Evolutionary conservation across 306 rosid genomes (phyloP).

Genomic region (Ochetophila trinervis): DNA sequence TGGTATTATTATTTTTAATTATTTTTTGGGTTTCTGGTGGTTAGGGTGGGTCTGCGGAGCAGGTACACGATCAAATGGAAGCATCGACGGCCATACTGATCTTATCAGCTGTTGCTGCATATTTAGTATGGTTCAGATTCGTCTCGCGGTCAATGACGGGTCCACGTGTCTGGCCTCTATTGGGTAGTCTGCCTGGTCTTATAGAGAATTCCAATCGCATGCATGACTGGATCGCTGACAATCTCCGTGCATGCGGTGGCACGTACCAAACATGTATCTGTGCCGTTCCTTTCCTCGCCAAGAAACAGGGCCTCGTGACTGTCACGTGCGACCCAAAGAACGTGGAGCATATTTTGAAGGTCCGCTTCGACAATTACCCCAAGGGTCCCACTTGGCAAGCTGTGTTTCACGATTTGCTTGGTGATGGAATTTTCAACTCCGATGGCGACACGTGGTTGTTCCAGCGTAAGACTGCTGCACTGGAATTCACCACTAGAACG

Average conservation of each 20-base stretch:
- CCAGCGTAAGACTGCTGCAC: constrained; percentile 89
- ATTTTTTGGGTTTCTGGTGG: no score
- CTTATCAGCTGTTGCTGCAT: constrained; percentile 48
- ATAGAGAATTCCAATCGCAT: constrained; percentile 55
- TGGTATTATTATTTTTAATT: no score
- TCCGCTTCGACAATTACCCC: constrained; percentile 84
- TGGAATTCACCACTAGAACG: constrained; percentile 86
- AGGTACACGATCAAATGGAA: constrained; percentile 45
- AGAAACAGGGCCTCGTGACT: constrained; percentile 68
- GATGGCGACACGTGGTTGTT: constrained; percentile 89
- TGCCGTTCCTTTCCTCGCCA: constrained; percentile 63
- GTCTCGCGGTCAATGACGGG: constrained; percentile 50
- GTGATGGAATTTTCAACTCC: constrained; percentile 82
- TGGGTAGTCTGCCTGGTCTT: constrained; percentile 83
- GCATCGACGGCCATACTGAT: constrained; percentile 43
- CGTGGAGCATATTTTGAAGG: constrained; percentile 75
- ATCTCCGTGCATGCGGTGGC: constrained; percentile 73
- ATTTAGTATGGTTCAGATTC: constrained; percentile 61
- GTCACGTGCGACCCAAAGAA: constrained; percentile 94
- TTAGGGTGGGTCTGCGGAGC: no score
- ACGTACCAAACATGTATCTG: constrained; percentile 86
- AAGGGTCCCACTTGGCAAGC: constrained; percentile 91
- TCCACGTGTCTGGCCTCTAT: constrained; percentile 89
- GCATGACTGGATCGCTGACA: constrained; percentile 94
- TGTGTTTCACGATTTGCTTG: constrained; percentile 73